Evolutionary conservation across 2,329 filamentous ascomycete species (phyloP).

Genomic region (Fusarium liriodendri): DNA sequence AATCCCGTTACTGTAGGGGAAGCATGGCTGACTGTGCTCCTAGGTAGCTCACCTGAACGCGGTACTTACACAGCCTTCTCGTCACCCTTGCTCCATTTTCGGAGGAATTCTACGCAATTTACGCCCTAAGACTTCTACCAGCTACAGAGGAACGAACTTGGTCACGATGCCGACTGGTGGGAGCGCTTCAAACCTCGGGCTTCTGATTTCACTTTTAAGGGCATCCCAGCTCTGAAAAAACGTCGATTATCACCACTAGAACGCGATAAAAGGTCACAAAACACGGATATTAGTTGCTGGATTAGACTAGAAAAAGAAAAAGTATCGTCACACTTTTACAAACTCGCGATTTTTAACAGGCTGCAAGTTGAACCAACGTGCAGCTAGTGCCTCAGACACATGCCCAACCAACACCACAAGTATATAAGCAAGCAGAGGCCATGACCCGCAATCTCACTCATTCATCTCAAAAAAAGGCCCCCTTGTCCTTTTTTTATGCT

Average conservation of each 20-base stretch:
- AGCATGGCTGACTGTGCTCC: background rate
- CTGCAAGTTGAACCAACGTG: background rate
- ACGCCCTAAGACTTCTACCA: accelerated
- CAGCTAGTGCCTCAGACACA: background rate
- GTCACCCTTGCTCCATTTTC: too few species aligned
- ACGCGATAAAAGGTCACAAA: background rate
- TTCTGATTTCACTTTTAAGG: background rate
- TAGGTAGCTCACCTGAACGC: too few species aligned
- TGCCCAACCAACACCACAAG: background rate
- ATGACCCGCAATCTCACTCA: background rate
- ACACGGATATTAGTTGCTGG: background rate
- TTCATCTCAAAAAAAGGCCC: background rate
- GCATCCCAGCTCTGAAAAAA: background rate
- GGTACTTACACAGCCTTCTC: too few species aligned
- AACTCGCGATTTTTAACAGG: background rate
- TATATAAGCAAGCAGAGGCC: background rate
- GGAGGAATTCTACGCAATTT: too few species aligned
- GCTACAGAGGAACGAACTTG: background rate
- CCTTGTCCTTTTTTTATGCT: too few species aligned
- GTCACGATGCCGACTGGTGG: background rate
- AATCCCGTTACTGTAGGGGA: background rate
- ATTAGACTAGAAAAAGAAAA: background rate
- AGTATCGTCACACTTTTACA: background rate
- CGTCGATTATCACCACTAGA: background rate
- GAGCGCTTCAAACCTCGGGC: too few species aligned